These are phyloP conservation scores for Rhizomucor pusillus DNA, from an alignment of 371 early-diverging fungal genomes.

Conservation along the genomic window DNA sequence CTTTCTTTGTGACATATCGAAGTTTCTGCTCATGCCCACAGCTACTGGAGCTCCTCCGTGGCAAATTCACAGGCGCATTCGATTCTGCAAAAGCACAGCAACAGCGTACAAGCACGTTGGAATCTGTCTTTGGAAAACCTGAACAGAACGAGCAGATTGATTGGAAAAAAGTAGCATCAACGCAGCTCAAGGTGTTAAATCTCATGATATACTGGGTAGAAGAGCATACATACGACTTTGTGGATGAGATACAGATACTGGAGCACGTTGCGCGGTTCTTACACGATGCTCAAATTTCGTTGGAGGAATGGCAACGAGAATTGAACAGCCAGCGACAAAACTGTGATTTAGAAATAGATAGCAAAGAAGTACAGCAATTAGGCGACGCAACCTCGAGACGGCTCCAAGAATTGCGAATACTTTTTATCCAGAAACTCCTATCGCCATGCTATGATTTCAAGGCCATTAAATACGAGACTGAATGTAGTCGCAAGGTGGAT, in stretches of 20 bases:
- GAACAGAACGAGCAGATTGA: not conserved
- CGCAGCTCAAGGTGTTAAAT: constrained; percentile 49
- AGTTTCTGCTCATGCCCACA: constrained; percentile 45
- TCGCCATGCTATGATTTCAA: constrained; percentile 41
- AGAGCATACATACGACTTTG: constrained; percentile 64
- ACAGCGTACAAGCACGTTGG: constrained; percentile 5
- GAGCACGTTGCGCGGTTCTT: constrained; percentile 28
- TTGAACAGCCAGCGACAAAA: not conserved
- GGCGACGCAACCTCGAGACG: constrained; percentile 14
- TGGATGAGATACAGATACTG: constrained; percentile 52
- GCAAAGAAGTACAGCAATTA: not conserved
- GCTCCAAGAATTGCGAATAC: constrained; percentile 16
- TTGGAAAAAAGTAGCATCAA: constrained; percentile 40
- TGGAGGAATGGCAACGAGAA: constrained; percentile 27
- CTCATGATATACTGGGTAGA: constrained; percentile 67
- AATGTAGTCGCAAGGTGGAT: constrained; percentile 19
- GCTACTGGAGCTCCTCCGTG: constrained; percentile 49
- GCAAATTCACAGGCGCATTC: constrained; percentile 42
- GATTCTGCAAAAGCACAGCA: constrained; percentile 12
- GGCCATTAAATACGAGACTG: constrained; percentile 27
- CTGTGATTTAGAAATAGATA: too few species aligned
- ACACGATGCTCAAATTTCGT: constrained; percentile 17
- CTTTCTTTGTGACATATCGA: constrained; percentile 61
- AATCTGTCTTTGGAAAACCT: constrained; percentile 5
- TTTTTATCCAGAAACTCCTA: constrained; percentile 24